These are phyloP conservation scores for Metschnikowia matae DNA, from an alignment of 805 yeast genomes.

Conservation along the genomic window DNA sequence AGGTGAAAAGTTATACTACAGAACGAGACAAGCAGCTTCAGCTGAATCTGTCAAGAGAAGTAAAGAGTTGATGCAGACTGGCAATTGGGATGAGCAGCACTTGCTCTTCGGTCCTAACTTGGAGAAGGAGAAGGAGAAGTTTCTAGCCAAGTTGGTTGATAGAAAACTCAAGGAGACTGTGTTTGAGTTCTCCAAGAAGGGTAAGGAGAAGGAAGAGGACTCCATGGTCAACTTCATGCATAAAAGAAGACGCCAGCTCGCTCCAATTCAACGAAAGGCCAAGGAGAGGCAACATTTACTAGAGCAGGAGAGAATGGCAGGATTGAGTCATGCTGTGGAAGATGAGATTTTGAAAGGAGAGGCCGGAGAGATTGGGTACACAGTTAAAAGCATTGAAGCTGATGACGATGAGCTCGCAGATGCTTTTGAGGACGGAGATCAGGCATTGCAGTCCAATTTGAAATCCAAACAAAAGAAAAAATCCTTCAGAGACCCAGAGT, in stretches of 20 bases:
- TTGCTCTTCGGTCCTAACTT: conserved; percentile 70
- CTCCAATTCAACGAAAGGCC: conserved; percentile 80
- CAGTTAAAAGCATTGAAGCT: conserved; percentile 36
- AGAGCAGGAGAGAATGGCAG: conserved; percentile 72
- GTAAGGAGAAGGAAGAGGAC: conserved; percentile 51
- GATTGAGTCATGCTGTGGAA: conserved; percentile 67
- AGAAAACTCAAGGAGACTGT: conserved; percentile 83
- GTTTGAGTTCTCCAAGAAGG: conserved; percentile 69
- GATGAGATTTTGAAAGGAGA: conserved; percentile 63
- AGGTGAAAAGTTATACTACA: conserved; percentile 83
- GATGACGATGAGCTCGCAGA: conserved; percentile 46
- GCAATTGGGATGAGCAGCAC: conserved; percentile 85
- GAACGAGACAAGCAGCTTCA: conserved; percentile 85
- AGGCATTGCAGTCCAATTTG: conserved; percentile 26
- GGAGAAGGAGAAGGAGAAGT: conserved; percentile 67
- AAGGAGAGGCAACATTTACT: conserved; percentile 62
- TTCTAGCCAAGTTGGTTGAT: conserved; percentile 67
- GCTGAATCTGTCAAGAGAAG: conserved; percentile 80
- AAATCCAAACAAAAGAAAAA: conserved; percentile 34
- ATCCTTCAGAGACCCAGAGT: conserved; percentile 69
- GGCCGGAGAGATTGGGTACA: conserved; percentile 44
- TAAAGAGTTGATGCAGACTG: conserved; percentile 66
- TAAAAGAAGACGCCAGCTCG: conserved; percentile 79
- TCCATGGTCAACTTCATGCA: conserved; percentile 79
- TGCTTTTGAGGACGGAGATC: conserved; percentile 53